Base-by-base conservation (phyloP, 2,329 filamentous ascomycete genomes). In the Zasmidium angulare region DNA sequence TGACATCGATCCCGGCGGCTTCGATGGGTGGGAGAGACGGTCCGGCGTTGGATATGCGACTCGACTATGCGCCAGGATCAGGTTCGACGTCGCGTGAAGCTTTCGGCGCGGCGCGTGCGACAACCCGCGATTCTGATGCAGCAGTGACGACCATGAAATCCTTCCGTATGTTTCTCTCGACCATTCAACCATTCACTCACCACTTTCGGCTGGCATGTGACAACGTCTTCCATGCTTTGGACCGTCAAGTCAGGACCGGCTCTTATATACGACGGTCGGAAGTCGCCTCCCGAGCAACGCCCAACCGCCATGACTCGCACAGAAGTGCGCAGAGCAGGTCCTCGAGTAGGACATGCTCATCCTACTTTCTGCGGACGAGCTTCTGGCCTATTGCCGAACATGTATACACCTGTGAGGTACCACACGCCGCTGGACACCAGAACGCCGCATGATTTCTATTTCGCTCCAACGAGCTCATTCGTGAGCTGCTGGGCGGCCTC, bases 1-100 rank as follows among this genome's bases (percentile, higher is more conserved):
- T 68, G 48, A 47, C 58, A 57, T 36, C 29, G n/a, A 17, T 43
- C 36, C 6, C n/a, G 26, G 26, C 11, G 26, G 26, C 26, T 11
- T 29, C 26, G 26, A 29, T 29, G n/a, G n/a, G n/a, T n/a, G n/a
- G n/a, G n/a, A n/a, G n/a, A n/a, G n/a, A n/a, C n/a, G n/a, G n/a
- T n/a, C n/a, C n/a, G 29, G 14, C 7, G 29, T 36, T 36, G 29
- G 29, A 36, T 7, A 36, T 36, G 29, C 29, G 29, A 36, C 29
- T 36, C 29, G 29, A 36, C 7, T 36, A 7, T 36, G 29, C n/a
- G n/a, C n/a, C n/a, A n/a, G 29, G 29, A 36, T 36, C 29, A 36
- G 14, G 29, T 14, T 36, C 7, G 29, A 7, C 7, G 29, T 36
- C 29, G 29, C 29, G 29, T 36, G 29, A 36, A 36, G 29, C 29